Evolutionary conservation across 768 basidiomycete species (phyloP).

Genomic region (Lactarius psammicola): DNA sequence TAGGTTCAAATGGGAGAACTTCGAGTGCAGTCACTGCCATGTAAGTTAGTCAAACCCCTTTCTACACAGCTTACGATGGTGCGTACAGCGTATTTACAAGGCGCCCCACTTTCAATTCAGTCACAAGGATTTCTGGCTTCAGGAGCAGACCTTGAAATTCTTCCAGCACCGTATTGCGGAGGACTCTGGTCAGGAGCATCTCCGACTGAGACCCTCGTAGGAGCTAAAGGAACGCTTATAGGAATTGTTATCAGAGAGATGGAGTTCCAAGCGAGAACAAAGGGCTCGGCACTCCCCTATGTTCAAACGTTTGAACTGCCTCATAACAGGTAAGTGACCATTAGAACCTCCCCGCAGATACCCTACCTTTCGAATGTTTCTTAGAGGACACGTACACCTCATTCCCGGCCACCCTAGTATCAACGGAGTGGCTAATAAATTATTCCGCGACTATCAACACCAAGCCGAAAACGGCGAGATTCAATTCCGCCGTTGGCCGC

Average conservation of each 20-base stretch:
- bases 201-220: too few species aligned
- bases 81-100: slow-evolving; percentile 18
- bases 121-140: slow-evolving; percentile 26
- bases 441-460: slow-evolving; percentile 65
- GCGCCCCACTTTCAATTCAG: slow-evolving; percentile 12
- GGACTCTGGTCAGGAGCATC: slow-evolving; percentile 28
- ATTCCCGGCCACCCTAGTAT: slow-evolving; percentile 40
- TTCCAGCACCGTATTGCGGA: slow-evolving; percentile 22
- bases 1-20: slow-evolving; percentile 73
- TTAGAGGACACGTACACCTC: slow-evolving; percentile 65
- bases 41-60: slow-evolving; percentile 38
- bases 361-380: not conserved
- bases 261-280: slow-evolving; percentile 17
- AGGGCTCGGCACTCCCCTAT: slow-evolving; percentile 31
- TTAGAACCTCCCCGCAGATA: not conserved
- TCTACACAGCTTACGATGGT: not conserved
- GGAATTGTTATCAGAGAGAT: slow-evolving; percentile 25
- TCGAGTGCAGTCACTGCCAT: slow-evolving; percentile 63
- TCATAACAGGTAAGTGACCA: slow-evolving; percentile 23
- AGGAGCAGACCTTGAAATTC: slow-evolving; percentile 20
- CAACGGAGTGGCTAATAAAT: slow-evolving; percentile 48
- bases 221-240: slow-evolving; percentile 13
- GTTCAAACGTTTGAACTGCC: slow-evolving; percentile 47
- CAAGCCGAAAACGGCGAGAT: slow-evolving; percentile 57
- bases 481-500: slow-evolving; percentile 68